Evolutionary conservation across 1,284 basidiomycete genomes (phyloP).

Genomic region (Puccinia hordei): DNA sequence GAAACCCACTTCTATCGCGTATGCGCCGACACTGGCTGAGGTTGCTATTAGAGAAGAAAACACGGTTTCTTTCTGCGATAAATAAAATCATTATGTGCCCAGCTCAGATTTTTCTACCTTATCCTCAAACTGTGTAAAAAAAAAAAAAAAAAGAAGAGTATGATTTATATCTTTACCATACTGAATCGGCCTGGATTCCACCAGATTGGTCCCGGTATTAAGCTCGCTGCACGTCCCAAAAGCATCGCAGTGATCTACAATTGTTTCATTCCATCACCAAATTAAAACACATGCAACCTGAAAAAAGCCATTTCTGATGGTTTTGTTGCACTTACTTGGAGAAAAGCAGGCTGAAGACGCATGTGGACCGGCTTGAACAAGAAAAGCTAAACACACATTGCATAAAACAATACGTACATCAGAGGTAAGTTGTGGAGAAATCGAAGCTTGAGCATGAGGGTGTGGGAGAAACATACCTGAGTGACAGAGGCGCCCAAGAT

Average conservation of each 20-base stretch:
- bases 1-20: conserved; percentile 34
- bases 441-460: not conserved
- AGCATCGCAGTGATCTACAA: conserved; percentile 30
- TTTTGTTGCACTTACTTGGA: conserved; percentile 35
- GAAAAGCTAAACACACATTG: too few relatives aligned
- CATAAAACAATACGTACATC: too few relatives aligned
- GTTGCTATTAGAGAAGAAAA: conserved; percentile 28
- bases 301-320: not conserved
- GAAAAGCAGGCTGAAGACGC: conserved; percentile 38
- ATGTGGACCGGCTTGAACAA: conserved; percentile 47
- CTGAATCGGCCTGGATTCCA: conserved; percentile 43
- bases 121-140: not conserved
- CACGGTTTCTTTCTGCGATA: conserved; percentile 40
- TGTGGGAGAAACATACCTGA: conserved; percentile 14
- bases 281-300: too few relatives aligned
- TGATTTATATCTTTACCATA: conserved; percentile 12
- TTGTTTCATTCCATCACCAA: not conserved
- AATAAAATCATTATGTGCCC: too few relatives aligned
- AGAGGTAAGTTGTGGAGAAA: not conserved
- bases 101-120: not conserved
- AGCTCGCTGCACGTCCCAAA: conserved; percentile 23
- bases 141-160: not conserved
- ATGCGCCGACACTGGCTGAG: conserved; percentile 42
- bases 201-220: conserved; percentile 36
- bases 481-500: conserved; percentile 40